Evolutionary conservation across 345 rosid species (phyloP).

Genomic region (Pugionium cornutum): DNA sequence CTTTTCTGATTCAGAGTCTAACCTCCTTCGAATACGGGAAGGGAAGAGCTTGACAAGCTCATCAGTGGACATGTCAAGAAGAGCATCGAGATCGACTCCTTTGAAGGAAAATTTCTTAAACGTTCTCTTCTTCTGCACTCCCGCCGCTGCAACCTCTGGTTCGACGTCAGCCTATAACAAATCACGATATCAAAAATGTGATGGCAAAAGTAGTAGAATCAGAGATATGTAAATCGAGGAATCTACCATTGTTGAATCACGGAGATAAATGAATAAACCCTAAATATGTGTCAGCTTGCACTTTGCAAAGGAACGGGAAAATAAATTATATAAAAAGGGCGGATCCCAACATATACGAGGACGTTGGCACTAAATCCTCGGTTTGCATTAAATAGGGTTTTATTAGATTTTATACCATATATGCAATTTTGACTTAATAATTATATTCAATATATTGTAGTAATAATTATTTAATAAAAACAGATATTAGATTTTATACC

Average conservation of each 20-base stretch:
- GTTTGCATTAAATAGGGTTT: background rate
- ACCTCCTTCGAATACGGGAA: slow-evolving; percentile 77
- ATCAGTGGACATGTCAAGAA: slow-evolving; percentile 42
- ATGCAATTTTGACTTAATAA: no score
- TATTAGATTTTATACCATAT: no score
- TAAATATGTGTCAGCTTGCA: background rate
- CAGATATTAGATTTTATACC: no score
- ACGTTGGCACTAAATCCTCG: background rate
- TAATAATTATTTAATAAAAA: no score
- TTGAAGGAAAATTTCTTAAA: slow-evolving; percentile 74
- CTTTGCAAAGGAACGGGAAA: background rate
- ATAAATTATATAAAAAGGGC: background rate
- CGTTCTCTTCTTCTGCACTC: slow-evolving; percentile 64
- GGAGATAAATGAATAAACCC: background rate
- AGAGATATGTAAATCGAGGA: background rate
- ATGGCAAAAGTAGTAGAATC: background rate
- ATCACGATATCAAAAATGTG: background rate
- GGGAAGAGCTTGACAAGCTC: slow-evolving; percentile 66
- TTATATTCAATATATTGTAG: no score
- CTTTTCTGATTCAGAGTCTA: background rate
- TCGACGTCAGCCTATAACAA: slow-evolving; percentile 44
- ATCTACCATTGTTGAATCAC: slow-evolving; percentile 20
- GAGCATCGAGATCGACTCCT: slow-evolving; percentile 70
- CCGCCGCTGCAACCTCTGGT: slow-evolving; percentile 45
- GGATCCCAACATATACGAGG: slow-evolving; percentile 12